Evolutionary conservation across 257 asterid genomes (phyloP), one percentile per base, ranked within the genome.

Genomic region (Vinca minor): DNA sequence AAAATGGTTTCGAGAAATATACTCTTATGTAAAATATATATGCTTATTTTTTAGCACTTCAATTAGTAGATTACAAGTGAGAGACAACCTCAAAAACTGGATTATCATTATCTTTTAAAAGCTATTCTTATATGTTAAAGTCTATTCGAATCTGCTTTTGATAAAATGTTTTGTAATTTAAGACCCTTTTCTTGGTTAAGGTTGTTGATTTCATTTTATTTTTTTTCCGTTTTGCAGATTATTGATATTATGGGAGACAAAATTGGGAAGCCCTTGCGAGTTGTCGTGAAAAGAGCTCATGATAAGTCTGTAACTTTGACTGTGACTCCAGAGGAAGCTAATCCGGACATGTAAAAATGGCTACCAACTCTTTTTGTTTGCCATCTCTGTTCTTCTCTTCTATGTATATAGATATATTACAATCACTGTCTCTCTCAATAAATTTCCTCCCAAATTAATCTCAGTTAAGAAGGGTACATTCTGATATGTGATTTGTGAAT

Each of bases 281-380:
- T 66, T 1, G 88, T 88, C 41, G 96, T 91, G 79, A 84, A 71
- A 73, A 81, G 98, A 68, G 76, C 75, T 26, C 77, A 72, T 13
- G 71, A 76, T 59, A 72, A 69, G 49, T 69, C 77, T 2, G 71
- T 41, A 48, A 91, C 86, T 32, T 67, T 91, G 78, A 79, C 83
- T 46, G 98, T 91, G 52, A 80, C 65, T 71, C 98, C 98, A 14
- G 90, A 77, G 32, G 96, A 91, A 75, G 95, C 91, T 66, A 86
- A 83, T 73, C 90, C 94, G 25, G 82, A 78, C 29, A 78, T 86
- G 93, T 90, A 79, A 89, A 3, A 61, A 31, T 28, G 20, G 14
- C 25, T 1, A 2, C 25, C 6, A 54, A 54, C 12, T 5, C 35
- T 4, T 12, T 49, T 34, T 7, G 7, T 48, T 21, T 8, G 10